phyloP scores from a whole-genome alignment of 768 basidiomycete genomes.

The Ramaria sp. region DNA sequence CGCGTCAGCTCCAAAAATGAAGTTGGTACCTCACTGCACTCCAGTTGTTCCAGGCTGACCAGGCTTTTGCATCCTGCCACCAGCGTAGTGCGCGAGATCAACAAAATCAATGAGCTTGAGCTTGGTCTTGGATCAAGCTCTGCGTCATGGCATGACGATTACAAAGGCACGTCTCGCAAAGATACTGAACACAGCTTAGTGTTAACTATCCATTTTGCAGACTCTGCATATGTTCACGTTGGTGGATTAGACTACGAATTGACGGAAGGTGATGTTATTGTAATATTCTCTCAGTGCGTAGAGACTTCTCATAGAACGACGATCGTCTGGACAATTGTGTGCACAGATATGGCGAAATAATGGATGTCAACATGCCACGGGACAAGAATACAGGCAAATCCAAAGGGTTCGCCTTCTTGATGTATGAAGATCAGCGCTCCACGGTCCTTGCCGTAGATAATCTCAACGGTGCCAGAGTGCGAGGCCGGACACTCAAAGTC shows the following conservation, averaged over 20 bases:
- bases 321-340: background rate
- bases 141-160: conserved; percentile 93
- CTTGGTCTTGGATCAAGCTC: conserved; percentile 63
- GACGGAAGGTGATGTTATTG: conserved; percentile 95
- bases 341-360: conserved; percentile 89
- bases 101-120: conserved; percentile 85
- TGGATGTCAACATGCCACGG: conserved; percentile 90
- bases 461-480: conserved; percentile 86
- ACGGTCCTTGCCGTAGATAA: conserved; percentile 97
- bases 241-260: conserved; percentile 83
- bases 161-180: conserved; percentile 49
- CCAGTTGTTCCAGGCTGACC: conserved; percentile 8
- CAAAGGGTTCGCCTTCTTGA: conserved; percentile 89
- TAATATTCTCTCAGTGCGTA: conserved; percentile 93
- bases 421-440: conserved; percentile 98
- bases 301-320: background rate
- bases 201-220: conserved; percentile 26
- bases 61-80: conserved; percentile 1
- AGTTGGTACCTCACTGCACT: conserved; percentile 36
- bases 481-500: conserved; percentile 80
- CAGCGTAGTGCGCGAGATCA: conserved; percentile 90
- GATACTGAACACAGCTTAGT: background rate
- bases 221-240: conserved; percentile 91
- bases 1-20: conserved; percentile 39
- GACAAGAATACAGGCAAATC: conserved; percentile 90